phyloP scores from a whole-genome alignment of 2,329 filamentous ascomycete species.

The Talaromyces sp. region DNA sequence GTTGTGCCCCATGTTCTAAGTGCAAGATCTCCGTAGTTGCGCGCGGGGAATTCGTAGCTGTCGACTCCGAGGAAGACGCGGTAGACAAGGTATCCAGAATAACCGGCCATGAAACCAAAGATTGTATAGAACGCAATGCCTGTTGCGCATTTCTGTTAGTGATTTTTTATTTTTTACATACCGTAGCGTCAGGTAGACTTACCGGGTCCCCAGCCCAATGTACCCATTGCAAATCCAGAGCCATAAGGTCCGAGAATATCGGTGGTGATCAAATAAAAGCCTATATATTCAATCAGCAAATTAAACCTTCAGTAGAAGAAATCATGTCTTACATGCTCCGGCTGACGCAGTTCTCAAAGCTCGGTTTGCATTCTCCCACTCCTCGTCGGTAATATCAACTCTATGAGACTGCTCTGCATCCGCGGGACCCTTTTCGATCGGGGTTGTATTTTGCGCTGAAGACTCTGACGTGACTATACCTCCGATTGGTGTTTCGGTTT shows the following conservation, averaged over 20 bases:
- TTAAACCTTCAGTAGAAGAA: neutral
- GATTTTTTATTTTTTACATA: neutral
- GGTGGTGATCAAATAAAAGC: conserved; percentile 51
- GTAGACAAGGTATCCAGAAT: conserved; percentile 51
- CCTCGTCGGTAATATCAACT: conserved; percentile 35
- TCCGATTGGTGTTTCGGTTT: neutral
- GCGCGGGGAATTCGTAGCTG: conserved; percentile 47
- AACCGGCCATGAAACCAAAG: conserved; percentile 42
- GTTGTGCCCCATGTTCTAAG: conserved; percentile 48
- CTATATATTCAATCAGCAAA: neutral
- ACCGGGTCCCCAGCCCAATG: conserved; percentile 46
- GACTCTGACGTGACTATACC: neutral
- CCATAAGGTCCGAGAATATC: conserved; percentile 48
- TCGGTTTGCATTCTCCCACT: conserved; percentile 49
- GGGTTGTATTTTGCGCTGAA: neutral
- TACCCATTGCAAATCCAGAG: conserved; percentile 29
- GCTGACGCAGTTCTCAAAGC: conserved; percentile 47
- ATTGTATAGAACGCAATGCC: conserved; percentile 42
- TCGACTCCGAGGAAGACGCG: conserved; percentile 47
- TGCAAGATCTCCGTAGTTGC: conserved; percentile 49
- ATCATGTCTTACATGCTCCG: conserved; percentile 34
- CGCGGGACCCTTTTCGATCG: neutral
- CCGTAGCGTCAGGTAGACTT: conserved; percentile 21
- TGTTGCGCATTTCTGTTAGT: neutral
- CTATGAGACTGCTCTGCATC: neutral